These are phyloP conservation scores for Aspergillus indologenus DNA, from an alignment of 495 filamentous ascomycete genomes.

Conservation along the genomic window DNA sequence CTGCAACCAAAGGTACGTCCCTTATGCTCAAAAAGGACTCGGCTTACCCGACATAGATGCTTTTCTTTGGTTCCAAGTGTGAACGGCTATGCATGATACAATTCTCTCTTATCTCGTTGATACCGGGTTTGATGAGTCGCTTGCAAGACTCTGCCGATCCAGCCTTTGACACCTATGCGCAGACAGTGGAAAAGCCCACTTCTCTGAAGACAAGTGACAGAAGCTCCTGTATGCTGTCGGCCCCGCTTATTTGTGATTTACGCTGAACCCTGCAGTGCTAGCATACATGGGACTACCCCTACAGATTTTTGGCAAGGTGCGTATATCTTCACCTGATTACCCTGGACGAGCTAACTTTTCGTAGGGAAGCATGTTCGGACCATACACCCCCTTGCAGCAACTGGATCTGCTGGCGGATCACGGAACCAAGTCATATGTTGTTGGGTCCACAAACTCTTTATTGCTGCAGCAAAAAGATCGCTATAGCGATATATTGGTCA, in stretches of 20 bases:
- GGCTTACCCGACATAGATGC: conserved; percentile 62
- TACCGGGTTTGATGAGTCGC: conserved; percentile 82
- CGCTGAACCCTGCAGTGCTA: conserved; percentile 55
- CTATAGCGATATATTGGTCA: conserved; percentile 97
- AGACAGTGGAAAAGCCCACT: conserved; percentile 70
- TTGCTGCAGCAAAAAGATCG: conserved; percentile 90
- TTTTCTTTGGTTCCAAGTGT: conserved; percentile 95
- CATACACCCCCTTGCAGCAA: conserved; percentile 95
- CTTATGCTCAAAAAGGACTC: background rate
- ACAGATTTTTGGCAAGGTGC: conserved; percentile 91
- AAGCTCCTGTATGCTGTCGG: conserved; percentile 57
- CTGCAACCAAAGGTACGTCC: conserved; percentile 84
- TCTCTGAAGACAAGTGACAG: conserved; percentile 90
- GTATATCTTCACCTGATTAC: conserved; percentile 2
- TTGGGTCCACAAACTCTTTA: conserved; percentile 93
- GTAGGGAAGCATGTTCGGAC: conserved; percentile 89
- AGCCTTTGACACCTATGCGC: conserved; percentile 77
- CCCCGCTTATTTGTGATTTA: background rate
- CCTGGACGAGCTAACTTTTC: conserved; percentile 21
- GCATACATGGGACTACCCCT: conserved; percentile 92
- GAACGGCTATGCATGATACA: conserved; percentile 97
- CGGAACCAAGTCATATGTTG: conserved; percentile 94
- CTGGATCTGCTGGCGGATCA: conserved; percentile 91
- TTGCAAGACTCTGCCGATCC: conserved; percentile 92
- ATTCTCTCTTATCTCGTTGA: conserved; percentile 90